Evolutionary conservation across 1,139 yeast genomes (phyloP).

Genomic region (Yamadazyma taylorii): DNA sequence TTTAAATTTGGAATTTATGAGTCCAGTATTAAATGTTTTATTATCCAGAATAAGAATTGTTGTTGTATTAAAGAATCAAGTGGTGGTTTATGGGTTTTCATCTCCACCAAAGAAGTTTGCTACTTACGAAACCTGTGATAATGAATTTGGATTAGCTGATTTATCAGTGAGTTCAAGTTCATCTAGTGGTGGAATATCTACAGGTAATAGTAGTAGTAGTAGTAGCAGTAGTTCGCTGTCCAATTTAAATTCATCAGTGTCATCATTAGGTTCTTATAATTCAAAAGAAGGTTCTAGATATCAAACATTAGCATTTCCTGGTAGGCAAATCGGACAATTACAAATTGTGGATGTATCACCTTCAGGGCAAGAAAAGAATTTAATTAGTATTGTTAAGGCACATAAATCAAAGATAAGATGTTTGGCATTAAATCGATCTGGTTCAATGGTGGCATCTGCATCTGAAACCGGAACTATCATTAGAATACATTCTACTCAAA

Average conservation of each 20-base stretch:
- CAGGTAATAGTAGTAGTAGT: too few species aligned
- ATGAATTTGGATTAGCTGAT: conserved; percentile 70
- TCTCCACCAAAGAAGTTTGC: conserved; percentile 74
- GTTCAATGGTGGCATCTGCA: conserved; percentile 83
- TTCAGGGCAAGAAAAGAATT: conserved; percentile 57
- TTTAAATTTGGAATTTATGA: conserved; percentile 70
- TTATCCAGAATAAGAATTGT: conserved; percentile 75
- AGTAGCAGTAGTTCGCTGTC: conserved; percentile 2
- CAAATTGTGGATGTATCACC: conserved; percentile 73
- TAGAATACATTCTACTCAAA: conserved; percentile 71
- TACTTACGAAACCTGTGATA: conserved; percentile 69
- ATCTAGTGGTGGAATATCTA: conserved; percentile 8
- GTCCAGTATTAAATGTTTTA: conserved; percentile 71
- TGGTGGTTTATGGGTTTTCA: conserved; percentile 76
- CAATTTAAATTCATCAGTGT: conserved; percentile 16
- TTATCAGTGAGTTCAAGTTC: conserved; percentile 38
- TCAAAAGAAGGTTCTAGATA: conserved; percentile 28
- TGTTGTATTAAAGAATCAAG: conserved; percentile 65
- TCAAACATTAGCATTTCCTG: conserved; percentile 72
- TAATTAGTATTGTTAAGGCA: conserved; percentile 77
- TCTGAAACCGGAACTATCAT: conserved; percentile 86
- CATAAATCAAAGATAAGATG: conserved; percentile 73
- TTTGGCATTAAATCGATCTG: conserved; percentile 67
- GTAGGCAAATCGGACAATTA: conserved; percentile 68
- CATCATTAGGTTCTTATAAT: conserved; percentile 14